Base-by-base conservation (phyloP, 1,284 basidiomycete genomes). In the Malassezia japonica region DNA sequence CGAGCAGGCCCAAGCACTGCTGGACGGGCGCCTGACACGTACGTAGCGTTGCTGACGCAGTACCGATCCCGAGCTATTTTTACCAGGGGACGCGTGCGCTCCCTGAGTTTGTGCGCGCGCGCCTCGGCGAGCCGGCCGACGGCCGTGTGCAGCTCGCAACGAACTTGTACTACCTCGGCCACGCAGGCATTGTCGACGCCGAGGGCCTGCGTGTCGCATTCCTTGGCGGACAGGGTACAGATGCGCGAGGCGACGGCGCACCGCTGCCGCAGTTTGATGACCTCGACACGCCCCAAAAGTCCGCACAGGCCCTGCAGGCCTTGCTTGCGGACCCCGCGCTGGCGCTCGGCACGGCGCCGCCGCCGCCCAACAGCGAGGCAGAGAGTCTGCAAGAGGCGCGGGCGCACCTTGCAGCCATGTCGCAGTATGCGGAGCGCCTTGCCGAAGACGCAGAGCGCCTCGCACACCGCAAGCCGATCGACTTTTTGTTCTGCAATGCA, bases 21-120 rank as follows among this genome's bases (percentile, higher is more conserved):
- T 92, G 43, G 75, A 79, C 3, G 86, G 83, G 1, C 75, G 77
- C 27, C 67, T 88, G 21, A 78, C 29, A 25, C 48, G 57, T 61
- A 52, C 33, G 55, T 50, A 6, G 3, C 25, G 20, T 5, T 36
- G 24, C 41, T 48, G 5, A 35, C 32, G n/a, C 20, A 85, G 87
- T 84, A 31, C 87, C 92, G 5, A 76, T 94, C 20, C 83, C 87
- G 59, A 91, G 88, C 50, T 96, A 95, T 76, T 83, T 95, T 59
- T 89, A 87, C 79, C 82, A 87, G 72, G 91, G 87, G 23, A 80
- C 38, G 6, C 27, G 1, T 25, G 42, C 6, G 18, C 53, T 43
- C 12, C 55, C 27, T 1, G 24, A 27, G 1, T 15, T 21, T 4
- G 28, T 62, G 3, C 28, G 21, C 7, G 33, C 31, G n/a, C 47